Base-by-base conservation (phyloP, 2,329 filamentous ascomycete genomes). In the Claviceps arundinis region DNA sequence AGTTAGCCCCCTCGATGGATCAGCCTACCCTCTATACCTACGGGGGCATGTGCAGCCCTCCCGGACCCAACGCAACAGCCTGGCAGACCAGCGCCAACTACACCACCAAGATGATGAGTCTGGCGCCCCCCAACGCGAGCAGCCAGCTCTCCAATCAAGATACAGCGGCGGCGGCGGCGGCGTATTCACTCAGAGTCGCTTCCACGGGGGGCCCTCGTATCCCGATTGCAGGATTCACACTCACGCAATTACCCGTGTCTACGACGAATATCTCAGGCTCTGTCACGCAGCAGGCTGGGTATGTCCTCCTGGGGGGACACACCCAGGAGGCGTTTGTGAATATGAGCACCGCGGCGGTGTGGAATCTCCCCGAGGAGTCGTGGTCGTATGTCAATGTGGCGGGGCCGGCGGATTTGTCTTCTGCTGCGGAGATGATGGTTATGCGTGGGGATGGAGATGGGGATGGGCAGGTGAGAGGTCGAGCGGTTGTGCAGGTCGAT, bases 321-420 rank as follows among this genome's bases (percentile, higher is more conserved):
- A 95, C 89, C 0, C 74, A 81, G 58, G 68, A 73, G 16, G 90
- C 89, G 0, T 96, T 95, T 63, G 84, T 96, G 69, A 95, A 96
- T 65, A 96, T 95, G 85, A 94, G 88, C 52, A 87, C 89, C 44
- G 80, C 91, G 1, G 91, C 89, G 0, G 72, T 96, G 1, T 95
- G 90, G 74, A 90, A 82, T 51, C 72, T 96, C 6, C 91, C 91
- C 0, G 85, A 94, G 61, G 82, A 89, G 62, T 84, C 79, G 50
- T 97, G 91, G 91, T 84, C 81, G 30, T 96, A 91, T 64, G 72
- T 94, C 26, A 73, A 76, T 1, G 80, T 90, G n/a, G 70, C 76
- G 14, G 67, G 71, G 4, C 70, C 74, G 30, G 30, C 30, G 2
- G 54, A 60, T 48, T 50, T 1, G 51, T 45, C 44, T 56, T 30